Evolutionary conservation across 1,139 yeast genomes (phyloP).

Genomic region (Saccharomyces hybrid): DNA sequence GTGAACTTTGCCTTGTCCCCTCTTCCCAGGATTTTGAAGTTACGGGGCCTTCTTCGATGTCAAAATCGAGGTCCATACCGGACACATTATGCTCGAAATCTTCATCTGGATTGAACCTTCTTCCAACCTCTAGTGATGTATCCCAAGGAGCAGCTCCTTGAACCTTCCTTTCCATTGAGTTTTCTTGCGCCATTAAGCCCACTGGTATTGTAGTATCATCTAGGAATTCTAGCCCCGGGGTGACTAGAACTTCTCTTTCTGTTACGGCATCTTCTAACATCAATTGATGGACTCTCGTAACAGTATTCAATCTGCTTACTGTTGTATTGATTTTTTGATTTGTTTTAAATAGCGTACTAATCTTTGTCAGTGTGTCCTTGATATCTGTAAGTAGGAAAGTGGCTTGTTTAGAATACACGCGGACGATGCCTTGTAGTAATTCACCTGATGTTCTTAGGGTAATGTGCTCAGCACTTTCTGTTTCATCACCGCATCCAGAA

Average conservation of each 20-base stretch:
- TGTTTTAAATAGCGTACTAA: constrained; percentile 64
- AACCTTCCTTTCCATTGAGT: constrained; percentile 25
- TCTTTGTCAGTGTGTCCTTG: constrained; percentile 62
- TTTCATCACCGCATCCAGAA: constrained; percentile 24
- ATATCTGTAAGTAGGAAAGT: constrained; percentile 81
- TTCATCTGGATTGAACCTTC: constrained; percentile 36
- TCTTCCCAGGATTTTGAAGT: constrained; percentile 41
- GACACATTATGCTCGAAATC: constrained; percentile 21
- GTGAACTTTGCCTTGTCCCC: constrained; percentile 49
- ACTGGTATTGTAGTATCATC: constrained; percentile 13
- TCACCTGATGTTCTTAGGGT: constrained; percentile 87
- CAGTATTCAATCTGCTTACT: constrained; percentile 42
- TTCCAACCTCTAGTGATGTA: constrained; percentile 29
- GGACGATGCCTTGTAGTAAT: constrained; percentile 76
- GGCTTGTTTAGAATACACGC: constrained; percentile 82
- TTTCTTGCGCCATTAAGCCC: constrained; percentile 15
- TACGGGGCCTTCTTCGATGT: constrained; percentile 14
- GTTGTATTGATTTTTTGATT: constrained; percentile 32
- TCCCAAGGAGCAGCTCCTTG: constrained; percentile 31
- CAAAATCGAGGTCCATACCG: constrained; percentile 30
- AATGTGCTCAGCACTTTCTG: constrained; percentile 39
- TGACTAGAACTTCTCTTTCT: constrained; percentile 62
- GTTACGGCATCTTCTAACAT: constrained; percentile 74
- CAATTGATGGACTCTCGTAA: constrained; percentile 48
- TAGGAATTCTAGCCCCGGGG: constrained; percentile 51